Percentiles rank a stretch among this genome's conserved stretches.
Conservation (phyloP, 495 filamentous ascomycete species). For the Staphylotrichum longicolle region DNA sequence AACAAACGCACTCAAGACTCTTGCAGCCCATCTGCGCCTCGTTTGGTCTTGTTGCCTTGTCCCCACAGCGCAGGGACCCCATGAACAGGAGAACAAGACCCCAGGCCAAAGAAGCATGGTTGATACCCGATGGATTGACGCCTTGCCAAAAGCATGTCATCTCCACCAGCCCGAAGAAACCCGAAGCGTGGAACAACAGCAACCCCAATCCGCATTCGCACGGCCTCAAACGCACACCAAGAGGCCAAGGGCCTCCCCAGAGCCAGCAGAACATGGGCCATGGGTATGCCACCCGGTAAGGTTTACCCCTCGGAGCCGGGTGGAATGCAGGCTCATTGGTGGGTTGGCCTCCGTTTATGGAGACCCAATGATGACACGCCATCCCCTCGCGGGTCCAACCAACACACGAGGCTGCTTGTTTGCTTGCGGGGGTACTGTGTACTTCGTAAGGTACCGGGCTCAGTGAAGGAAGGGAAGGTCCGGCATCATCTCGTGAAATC, state of each 20-base stretch:
- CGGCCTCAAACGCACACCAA: no score
- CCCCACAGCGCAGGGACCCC: neutral
- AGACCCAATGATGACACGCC: neutral
- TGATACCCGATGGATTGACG: no score
- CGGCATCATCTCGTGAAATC: neutral
- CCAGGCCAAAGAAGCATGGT: no score
- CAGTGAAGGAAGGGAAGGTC: neutral
- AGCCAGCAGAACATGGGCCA: no score
- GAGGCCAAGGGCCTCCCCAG: no score
- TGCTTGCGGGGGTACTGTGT: neutral
- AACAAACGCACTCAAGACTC: no score
- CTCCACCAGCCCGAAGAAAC: neutral
- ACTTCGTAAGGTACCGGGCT: neutral
- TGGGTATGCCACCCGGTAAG: slow-evolving; percentile 9
- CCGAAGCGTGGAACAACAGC: no score
- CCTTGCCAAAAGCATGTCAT: neutral
- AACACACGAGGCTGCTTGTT: neutral
- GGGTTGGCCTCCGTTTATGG: neutral
- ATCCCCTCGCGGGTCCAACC: neutral
- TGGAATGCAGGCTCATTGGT: neutral
- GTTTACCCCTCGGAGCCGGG: neutral
- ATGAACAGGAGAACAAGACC: neutral
- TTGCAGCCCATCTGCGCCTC: neutral
- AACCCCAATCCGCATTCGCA: no score
- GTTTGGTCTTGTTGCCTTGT: neutral